Evolutionary conservation across 176 grass and related monocot species (phyloP), one percentile per base, ranked within the genome.

Genomic region (Miscanthus lutarioriparius): DNA sequence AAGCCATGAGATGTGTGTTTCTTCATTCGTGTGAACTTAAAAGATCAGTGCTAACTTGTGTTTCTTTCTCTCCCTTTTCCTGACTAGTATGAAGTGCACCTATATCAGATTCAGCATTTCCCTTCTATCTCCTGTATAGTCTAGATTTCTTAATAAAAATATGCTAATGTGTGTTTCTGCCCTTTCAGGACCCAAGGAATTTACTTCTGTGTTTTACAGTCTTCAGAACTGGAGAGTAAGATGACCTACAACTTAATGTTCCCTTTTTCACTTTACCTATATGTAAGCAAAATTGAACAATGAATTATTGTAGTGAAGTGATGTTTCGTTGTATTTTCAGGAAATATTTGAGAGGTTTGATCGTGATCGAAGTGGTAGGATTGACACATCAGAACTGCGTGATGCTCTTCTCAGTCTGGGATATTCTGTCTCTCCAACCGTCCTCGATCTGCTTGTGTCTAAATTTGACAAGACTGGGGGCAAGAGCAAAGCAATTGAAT

Each of bases 161-260:
- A 33, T 72, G 45, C 72, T 12, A 75, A 40, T 36, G n/a, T 54
- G 26, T 84, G 35, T 40, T 36, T 28, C 74, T 72, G 48, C 13
- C 30, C 62, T 80, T 90, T 49, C 75, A 95, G 93, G 96, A 6
- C 96, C 93, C 74, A 95, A 98, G 89, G 96, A 95, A 75, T 98
- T 98, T 65, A 90, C 70, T 51, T 83, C 87, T 63, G 91, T 98
- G 72, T 98, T 98, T 76, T 93, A 92, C 86, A 95, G 96, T 86
- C 96, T 98, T 88, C 96, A 98, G 84, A 95, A 82, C 67, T 98
- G 96, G 96, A 95, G 96, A 84, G 96, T 98, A 81, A 76, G 88
- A 75, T 64, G 64, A 30, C 20, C 63, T 62, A 44, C 64, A 74
- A 11, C 36, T 74, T 79, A 33, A 43, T 26, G 8, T 80, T 75